phyloP scores from a whole-genome alignment of 768 basidiomycete species.

The Tubosaeta sp. region DNA sequence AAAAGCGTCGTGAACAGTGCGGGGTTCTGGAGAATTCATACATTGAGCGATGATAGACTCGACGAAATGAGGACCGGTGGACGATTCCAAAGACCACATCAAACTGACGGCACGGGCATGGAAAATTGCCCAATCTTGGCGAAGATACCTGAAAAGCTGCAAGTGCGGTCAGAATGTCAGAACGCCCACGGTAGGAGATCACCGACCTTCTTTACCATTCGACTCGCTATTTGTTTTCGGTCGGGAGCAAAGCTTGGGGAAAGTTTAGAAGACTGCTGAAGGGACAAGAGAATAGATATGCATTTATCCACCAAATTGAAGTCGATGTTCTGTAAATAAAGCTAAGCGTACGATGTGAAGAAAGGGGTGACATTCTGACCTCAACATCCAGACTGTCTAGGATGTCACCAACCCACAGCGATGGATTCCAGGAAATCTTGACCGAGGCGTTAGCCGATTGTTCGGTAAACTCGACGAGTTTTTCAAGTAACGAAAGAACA shows the following conservation, averaged over 20 bases:
- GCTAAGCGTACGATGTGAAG: conserved; percentile 1
- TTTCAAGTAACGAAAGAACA: conserved; percentile 47
- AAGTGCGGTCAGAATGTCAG: conserved; percentile 4
- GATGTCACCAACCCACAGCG: conserved; percentile 55
- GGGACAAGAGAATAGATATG: conserved; percentile 49
- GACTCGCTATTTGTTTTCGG: conserved; percentile 49
- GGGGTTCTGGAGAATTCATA: conserved; percentile 53
- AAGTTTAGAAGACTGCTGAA: conserved; percentile 49
- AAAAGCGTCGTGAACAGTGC: conserved; percentile 52
- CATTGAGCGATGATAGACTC: conserved; percentile 76
- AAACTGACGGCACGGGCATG: conserved; percentile 79
- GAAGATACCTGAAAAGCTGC: conserved; percentile 72
- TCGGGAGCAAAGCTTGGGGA: conserved; percentile 53
- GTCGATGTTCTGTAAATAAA: conserved; percentile 31
- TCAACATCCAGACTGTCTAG: conserved; percentile 53
- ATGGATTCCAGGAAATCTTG: conserved; percentile 55
- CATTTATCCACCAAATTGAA: conserved; percentile 68
- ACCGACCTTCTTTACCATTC: conserved; percentile 53
- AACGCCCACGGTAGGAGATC: neutral
- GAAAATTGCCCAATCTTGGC: conserved; percentile 59
- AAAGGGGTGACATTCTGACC: conserved; percentile 32
- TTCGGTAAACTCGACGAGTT: conserved; percentile 44
- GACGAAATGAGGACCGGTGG: conserved; percentile 54
- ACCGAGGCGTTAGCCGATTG: conserved; percentile 29
- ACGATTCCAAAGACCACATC: conserved; percentile 73